A percentile compares a stretch with the other conserved stretches of the same genome.
These are phyloP conservation scores for Claviceps sp. DNA, from an alignment of 2,329 filamentous ascomycete species.

Conservation along the genomic window DNA sequence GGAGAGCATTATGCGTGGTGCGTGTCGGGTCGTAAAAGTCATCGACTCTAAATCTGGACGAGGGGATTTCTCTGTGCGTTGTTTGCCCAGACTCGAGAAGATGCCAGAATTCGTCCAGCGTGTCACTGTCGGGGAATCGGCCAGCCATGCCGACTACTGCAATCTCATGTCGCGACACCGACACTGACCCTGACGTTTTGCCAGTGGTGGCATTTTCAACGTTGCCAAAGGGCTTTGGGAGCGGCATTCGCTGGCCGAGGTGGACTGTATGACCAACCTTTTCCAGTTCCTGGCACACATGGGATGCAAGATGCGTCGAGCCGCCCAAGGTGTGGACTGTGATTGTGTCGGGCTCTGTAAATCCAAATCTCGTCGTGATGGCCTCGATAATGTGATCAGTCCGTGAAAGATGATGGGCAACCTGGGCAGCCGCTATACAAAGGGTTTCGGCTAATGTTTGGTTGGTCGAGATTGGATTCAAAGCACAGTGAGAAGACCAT, in stretches of 20 bases:
- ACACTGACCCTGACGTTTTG: background rate
- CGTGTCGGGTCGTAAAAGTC: background rate
- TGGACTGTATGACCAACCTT: background rate
- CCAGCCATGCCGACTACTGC: background rate
- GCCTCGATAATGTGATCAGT: background rate
- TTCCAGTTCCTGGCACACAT: background rate
- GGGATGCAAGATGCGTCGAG: background rate
- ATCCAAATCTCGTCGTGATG: background rate
- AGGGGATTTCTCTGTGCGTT: background rate
- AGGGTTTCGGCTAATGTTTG: background rate
- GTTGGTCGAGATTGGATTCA: background rate
- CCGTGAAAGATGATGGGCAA: background rate
- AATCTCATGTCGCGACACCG: background rate
- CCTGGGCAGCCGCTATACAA: background rate
- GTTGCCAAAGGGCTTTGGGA: background rate
- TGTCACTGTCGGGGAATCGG: background rate
- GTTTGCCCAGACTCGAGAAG: background rate
- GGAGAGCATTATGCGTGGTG: background rate
- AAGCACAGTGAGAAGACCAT: background rate
- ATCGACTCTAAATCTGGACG: background rate
- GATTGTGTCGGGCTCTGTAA: background rate
- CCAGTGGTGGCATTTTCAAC: background rate
- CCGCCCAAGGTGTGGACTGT: background rate
- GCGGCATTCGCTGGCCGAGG: background rate
- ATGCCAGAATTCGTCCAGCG: background rate